Evolutionary conservation across 225 moss, liverwort and hornwort species (phyloP).

Genomic region (Asterella californica): DNA sequence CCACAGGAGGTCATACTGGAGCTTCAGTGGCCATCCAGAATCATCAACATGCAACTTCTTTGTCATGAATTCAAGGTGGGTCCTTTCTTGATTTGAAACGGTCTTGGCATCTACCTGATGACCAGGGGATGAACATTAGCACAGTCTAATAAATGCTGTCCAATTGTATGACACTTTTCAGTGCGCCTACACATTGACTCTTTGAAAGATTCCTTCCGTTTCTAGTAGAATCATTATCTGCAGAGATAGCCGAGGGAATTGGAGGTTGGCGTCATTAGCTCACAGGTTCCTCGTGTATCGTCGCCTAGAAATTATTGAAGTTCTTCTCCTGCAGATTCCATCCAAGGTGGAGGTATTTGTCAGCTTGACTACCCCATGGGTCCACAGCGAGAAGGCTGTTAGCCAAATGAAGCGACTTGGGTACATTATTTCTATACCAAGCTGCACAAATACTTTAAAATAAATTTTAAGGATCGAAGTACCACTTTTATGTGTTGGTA

Average conservation of each 20-base stretch:
- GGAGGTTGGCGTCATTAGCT: background rate
- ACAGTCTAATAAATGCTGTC: background rate
- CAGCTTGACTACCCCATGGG: constrained; percentile 51
- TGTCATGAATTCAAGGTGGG: constrained; percentile 82
- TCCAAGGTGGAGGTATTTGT: constrained; percentile 88
- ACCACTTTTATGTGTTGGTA: too few species aligned
- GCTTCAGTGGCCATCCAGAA: constrained; percentile 72
- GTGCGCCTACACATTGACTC: background rate
- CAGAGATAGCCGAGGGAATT: background rate
- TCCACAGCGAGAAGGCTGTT: constrained; percentile 55
- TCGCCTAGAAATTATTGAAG: background rate
- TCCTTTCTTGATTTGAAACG: background rate
- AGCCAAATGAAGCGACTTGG: constrained; percentile 75
- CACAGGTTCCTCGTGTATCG: background rate
- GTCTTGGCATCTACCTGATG: background rate
- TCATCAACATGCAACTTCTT: constrained; percentile 86
- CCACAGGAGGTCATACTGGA: constrained; percentile 82
- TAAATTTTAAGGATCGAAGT: background rate
- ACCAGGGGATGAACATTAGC: background rate
- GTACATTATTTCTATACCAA: constrained; percentile 30
- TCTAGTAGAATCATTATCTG: background rate
- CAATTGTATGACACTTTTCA: background rate
- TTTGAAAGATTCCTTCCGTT: background rate
- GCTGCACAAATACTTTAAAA: too few species aligned
- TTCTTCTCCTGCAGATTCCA: constrained; percentile 55